Base-by-base conservation (phyloP, 345 rosid genomes). In the Eucalyptus victrix region DNA sequence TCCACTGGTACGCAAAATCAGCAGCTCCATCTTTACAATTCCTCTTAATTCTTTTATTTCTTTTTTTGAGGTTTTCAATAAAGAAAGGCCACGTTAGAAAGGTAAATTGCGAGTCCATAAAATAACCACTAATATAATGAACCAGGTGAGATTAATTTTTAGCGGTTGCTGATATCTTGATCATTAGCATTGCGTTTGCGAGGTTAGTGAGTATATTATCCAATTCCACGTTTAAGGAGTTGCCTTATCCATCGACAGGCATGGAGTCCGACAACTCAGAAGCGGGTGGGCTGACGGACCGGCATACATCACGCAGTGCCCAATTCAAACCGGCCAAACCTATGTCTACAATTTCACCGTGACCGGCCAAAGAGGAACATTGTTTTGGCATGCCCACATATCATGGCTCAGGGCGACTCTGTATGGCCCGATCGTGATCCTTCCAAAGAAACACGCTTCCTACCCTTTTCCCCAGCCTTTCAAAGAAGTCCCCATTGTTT, bases 201-300 rank as follows among this genome's bases (percentile, higher is more conserved):
- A 76, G 85, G 85, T 21, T 21, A 12, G 85, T 26, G 47, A 23
- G 85, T 76, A 21, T 76, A 6, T 76, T 40, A 76, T 76, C 17
- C 47, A 14, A 40, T 40, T 76, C 47, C 85, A 6, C 30, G 4
- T 76, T 76, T 76, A 40, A 76, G 47, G 7, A 76, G 30, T 76
- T 24, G 7, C 89, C 83, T 28, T 47, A 53, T 53, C 24, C 6
- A 18, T 50, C 32, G 54, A 62, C 87, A 94, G 95, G 96, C 94
- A 94, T 87, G 94, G 95, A 76, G 45, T 93, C 24, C 83, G 95
- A 72, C 94, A 95, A 42, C 89, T 94, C 34, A 91, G 94, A 37
- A 95, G 93, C 28, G 94, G 94, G 54, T 94, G 95, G 95, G 96
- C 95, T 9, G 96, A 94, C 40, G 96, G 96, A 62, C 96, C 94